phyloP scores from a whole-genome alignment of 345 rosid genomes.

The Leavenworthia alabamica region DNA sequence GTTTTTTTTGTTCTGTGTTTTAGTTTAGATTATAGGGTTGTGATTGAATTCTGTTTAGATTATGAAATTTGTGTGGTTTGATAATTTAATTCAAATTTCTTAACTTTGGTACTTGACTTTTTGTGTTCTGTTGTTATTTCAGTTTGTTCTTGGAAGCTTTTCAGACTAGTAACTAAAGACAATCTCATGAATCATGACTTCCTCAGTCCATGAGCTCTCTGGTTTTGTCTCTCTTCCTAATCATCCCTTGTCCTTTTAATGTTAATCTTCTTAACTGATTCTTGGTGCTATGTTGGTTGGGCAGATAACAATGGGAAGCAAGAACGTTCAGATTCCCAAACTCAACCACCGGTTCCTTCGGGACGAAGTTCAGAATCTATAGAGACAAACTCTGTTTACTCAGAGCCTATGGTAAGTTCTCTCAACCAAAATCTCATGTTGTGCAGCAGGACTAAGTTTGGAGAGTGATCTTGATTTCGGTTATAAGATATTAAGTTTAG shows the following conservation, averaged over 20 bases:
- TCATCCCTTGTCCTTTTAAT: not conserved
- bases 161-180: not conserved
- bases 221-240: conserved; percentile 18
- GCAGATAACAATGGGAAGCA: conserved; percentile 69
- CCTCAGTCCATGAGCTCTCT: conserved; percentile 32
- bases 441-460: not conserved
- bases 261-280: not conserved
- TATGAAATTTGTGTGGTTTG: too few relatives aligned
- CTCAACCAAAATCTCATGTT: not conserved
- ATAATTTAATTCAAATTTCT: not conserved
- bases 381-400: conserved; percentile 45
- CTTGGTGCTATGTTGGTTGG: not conserved
- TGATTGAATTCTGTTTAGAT: not conserved
- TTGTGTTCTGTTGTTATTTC: conserved; percentile 7
- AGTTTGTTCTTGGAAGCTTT: conserved; percentile 4
- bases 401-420: conserved; percentile 53
- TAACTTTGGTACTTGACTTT: conserved; percentile 8
- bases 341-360: conserved; percentile 41
- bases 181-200: conserved; percentile 32
- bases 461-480: not conserved
- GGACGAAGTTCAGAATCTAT: conserved; percentile 43
- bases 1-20: not conserved
- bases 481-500: not conserved
- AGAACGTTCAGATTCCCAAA: conserved; percentile 45
- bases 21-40: not conserved